Percentiles rank a stretch among this genome's conserved stretches.
phyloP scores from a whole-genome alignment of 305 asterid species.

The Fraxinus sp. region DNA sequence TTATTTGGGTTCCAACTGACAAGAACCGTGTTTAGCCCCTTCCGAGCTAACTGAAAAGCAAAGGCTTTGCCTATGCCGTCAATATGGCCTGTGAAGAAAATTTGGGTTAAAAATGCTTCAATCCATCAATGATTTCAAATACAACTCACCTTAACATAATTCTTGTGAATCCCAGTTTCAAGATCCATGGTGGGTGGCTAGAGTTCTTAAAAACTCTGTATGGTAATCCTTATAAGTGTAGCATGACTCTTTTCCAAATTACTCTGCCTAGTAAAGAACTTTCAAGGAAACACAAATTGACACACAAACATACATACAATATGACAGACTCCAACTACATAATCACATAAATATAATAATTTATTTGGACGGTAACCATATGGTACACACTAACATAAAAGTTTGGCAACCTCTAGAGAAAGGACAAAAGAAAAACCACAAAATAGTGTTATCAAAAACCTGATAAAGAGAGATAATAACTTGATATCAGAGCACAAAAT shows the following conservation, averaged over 20 bases:
- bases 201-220: background rate
- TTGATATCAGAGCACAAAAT: constrained; percentile 10
- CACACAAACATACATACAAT: background rate
- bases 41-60: too few relatives aligned
- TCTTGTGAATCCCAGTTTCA: constrained; percentile 58
- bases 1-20: too few relatives aligned
- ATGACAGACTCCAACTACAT: constrained; percentile 11
- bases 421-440: background rate
- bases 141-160: constrained; percentile 61
- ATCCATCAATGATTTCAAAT: background rate
- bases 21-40: too few relatives aligned
- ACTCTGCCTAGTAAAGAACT: constrained; percentile 43
- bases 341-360: constrained; percentile 16
- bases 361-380: constrained; percentile 18
- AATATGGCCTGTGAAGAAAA: too few relatives aligned
- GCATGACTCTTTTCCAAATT: constrained; percentile 31
- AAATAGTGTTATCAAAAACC: constrained; percentile 1
- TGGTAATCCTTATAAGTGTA: too few relatives aligned
- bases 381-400: constrained; percentile 14
- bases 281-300: constrained; percentile 36
- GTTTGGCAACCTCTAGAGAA: background rate
- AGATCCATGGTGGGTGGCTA: constrained; percentile 53
- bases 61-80: too few relatives aligned
- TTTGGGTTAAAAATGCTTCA: background rate
- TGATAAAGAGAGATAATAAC: constrained; percentile 3